Evolutionary conservation across 2,329 filamentous ascomycete species (phyloP), one percentile per base, ranked within the genome.

Genomic region (Sporothrix luriei): DNA sequence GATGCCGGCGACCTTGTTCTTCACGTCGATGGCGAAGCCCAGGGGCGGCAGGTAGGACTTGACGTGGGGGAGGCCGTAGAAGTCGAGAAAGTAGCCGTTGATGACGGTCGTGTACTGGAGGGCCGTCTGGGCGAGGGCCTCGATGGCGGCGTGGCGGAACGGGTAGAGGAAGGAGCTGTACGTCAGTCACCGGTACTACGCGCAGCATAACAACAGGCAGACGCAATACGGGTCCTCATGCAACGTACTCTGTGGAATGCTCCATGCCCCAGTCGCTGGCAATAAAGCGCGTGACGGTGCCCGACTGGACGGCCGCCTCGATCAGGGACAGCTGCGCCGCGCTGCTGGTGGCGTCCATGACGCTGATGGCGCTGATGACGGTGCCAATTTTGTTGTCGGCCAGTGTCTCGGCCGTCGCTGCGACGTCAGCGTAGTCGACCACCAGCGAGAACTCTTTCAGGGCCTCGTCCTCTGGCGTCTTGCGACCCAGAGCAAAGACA

Each of bases 61-160:
- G 54, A 80, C 72, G 13, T 75, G 70, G 2, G 80, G 81, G 68
- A 78, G 75, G 46, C 79, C 80, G 74, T 75, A 84, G 73, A 82
- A 83, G 71, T 84, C 82, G 73, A 83, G 76, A 73, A 84, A 83
- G 69, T 79, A 81, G 3, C 82, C 82, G 26, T 77, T 80, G 43
- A 77, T 74, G 4, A 83, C 71, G 7, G 75, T 73, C 0, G 81
- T 82, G 65, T 76, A 80, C 66, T 82, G 75, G 1, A 84, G 76
- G 2, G 71, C 71, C 1, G 76, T 79, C 7, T 75, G 67, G 52
- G 77, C 72, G 16, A 82, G 74, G 3, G 51, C 69, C 10, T 57
- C 57, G 2, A 46, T 48, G 10, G 57, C 43, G 6, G 61, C 61
- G 16, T 59, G 55, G 55, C 55, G 55, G 19, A 59, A 19, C 3